These are phyloP conservation scores for Raddia distichophylla DNA, from an alignment of 176 grass and related monocot genomes.

Conservation along the genomic window DNA sequence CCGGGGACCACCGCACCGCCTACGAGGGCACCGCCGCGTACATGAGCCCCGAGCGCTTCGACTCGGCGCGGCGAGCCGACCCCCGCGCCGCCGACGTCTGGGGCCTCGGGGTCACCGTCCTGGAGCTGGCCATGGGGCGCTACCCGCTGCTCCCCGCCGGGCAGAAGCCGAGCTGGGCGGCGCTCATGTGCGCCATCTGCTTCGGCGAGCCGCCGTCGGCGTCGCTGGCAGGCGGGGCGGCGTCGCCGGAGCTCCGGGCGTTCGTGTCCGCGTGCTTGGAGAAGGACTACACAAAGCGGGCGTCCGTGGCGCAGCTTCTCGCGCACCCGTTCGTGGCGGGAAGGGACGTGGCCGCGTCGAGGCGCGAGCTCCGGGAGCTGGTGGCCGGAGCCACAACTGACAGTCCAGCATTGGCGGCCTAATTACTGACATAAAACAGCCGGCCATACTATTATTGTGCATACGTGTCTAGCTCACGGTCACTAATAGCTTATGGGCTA, in stretches of 20 bases:
- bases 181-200: slow-evolving; percentile 66
- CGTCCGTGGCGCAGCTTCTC: slow-evolving; percentile 49
- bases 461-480: neutral
- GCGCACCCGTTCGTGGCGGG: slow-evolving; percentile 49
- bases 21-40: slow-evolving; percentile 57
- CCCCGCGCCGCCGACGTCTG: slow-evolving; percentile 55
- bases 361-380: slow-evolving; percentile 30
- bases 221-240: neutral
- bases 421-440: neutral
- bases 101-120: slow-evolving; percentile 48
- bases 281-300: slow-evolving; percentile 44
- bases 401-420: neutral
- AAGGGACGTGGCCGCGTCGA: slow-evolving; percentile 32
- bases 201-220: slow-evolving; percentile 46
- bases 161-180: slow-evolving; percentile 52
- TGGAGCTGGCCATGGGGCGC: slow-evolving; percentile 52
- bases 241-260: slow-evolving; percentile 38
- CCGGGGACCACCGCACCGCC: slow-evolving; percentile 32
- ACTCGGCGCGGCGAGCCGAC: slow-evolving; percentile 48
- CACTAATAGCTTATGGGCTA: neutral
- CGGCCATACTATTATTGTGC: neutral
- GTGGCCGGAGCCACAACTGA: slow-evolving; percentile 24
- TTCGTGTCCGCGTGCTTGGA: slow-evolving; percentile 52
- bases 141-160: slow-evolving; percentile 58
- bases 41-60: slow-evolving; percentile 61